Base-by-base conservation (phyloP, 2,329 filamentous ascomycete genomes). In the Orbilia oligospora region DNA sequence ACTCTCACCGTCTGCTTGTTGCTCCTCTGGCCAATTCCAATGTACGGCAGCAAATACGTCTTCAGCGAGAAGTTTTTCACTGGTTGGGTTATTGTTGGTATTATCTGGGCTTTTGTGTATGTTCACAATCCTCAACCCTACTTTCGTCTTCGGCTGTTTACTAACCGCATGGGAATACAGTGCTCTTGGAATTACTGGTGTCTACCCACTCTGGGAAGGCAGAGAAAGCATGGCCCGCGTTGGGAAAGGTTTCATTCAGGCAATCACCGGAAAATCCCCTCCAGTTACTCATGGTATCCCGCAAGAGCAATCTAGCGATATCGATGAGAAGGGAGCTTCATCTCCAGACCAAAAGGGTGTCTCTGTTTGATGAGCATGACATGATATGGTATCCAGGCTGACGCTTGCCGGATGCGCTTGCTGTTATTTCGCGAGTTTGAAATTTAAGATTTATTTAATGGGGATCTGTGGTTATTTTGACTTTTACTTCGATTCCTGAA, bases 11-110 rank as follows among this genome's bases (percentile, higher is more conserved):
- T 97, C 0, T 87, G 89, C 0, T 86, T 97, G 71, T 86, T 97
- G 0, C 87, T 97, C 1, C 88, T 97, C 16, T 97, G 94, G 93
- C 94, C 94, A 0, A 95, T 97, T 88, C 94, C 94, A 0, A 90
- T 97, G 90, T 97, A 96, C 83, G 94, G 93, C 10, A 88, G 88
- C 0, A 89, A 89, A 0, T 97, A 97, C 83, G 88, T 97, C 68
- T 97, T 96, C 85, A 90, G 88, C 84, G 92, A 93, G 86, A 87
- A 87, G 24, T 96, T 96, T 86, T 96, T 95, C 85, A 93, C 91
- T 0, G 92, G 92, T 55, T 95, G 92, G 92, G 89, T 94, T 10
- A 87, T 89, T 0, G 89, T 93, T 8, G 91, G 91, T 9, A 92
- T 96, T 69, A 86, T 94, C 49, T 96, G 93, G 93, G 81, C 93